Percentiles rank a stretch among this genome's conserved stretches.
Conservation (phyloP, 2,329 filamentous ascomycete genomes). For the Lachnellula suecica region DNA sequence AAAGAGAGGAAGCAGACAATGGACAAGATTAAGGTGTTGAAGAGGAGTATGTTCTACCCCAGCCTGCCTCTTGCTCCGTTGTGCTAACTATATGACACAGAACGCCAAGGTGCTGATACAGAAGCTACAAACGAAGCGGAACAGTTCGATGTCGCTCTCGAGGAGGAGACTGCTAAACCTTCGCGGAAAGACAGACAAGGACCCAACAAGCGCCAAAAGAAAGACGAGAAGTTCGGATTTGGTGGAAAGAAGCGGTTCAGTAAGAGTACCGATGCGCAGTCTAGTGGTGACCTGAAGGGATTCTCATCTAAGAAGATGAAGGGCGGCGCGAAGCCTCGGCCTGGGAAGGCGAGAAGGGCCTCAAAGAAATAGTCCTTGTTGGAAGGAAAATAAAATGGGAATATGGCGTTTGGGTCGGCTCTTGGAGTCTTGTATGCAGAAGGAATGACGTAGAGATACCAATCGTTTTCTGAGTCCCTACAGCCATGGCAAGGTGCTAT, state of each 20-base stretch:
- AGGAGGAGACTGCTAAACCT: slow-evolving; percentile 47
- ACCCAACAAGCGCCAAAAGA: slow-evolving; percentile 84
- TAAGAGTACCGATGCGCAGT: slow-evolving; percentile 88
- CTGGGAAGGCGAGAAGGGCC: slow-evolving; percentile 44
- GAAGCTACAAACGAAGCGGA: slow-evolving; percentile 70
- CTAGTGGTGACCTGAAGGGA: slow-evolving; percentile 74
- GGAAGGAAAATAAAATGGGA: neutral
- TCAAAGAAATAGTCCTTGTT: slow-evolving; percentile 25
- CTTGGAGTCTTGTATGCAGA: too few relatives aligned
- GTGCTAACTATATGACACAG: slow-evolving; percentile 46
- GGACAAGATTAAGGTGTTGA: slow-evolving; percentile 92
- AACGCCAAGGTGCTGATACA: slow-evolving; percentile 73
- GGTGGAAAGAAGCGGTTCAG: slow-evolving; percentile 90
- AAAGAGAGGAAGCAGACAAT: slow-evolving; percentile 91
- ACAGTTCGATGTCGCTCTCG: slow-evolving; percentile 87
- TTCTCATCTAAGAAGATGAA: slow-evolving; percentile 91
- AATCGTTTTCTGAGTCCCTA: neutral
- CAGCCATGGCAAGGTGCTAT: neutral
- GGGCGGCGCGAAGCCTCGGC: slow-evolving; percentile 45
- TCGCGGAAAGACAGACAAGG: slow-evolving; percentile 40
- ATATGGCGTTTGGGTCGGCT: neutral
- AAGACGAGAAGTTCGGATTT: slow-evolving; percentile 91
- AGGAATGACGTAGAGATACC: neutral
- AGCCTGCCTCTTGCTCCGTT: slow-evolving; percentile 21
- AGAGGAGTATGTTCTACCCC: slow-evolving; percentile 73